Conservation (phyloP, 352 stramenopile species). For the Globisporangium viniferum region DNA sequence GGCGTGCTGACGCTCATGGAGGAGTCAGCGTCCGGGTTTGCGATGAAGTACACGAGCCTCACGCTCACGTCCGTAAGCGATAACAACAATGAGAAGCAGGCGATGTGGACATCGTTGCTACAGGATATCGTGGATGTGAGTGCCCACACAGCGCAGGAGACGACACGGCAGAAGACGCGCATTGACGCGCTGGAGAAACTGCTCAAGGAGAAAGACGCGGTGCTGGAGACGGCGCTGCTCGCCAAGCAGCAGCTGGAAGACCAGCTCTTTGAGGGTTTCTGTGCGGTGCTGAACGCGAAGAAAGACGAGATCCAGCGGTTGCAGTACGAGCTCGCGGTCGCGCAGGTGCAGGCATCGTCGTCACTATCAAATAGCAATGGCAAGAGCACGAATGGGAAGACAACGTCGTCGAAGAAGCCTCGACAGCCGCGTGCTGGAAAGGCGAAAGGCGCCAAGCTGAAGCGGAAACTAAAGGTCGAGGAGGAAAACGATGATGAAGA, state of each 20-base stretch:
- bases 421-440: conserved; percentile 6
- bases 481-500: conserved; percentile 18
- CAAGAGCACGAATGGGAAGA: neutral
- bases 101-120: conserved; percentile 28
- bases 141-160: conserved; percentile 7
- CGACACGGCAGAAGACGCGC: conserved; percentile 18
- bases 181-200: conserved; percentile 32
- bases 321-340: conserved; percentile 27
- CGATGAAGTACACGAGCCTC: conserved; percentile 55
- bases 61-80: conserved; percentile 17
- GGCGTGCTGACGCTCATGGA: conserved; percentile 51
- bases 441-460: conserved; percentile 33
- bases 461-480: conserved; percentile 13
- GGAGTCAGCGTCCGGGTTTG: conserved; percentile 22
- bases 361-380: neutral
- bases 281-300: conserved; percentile 52
- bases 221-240: conserved; percentile 37
- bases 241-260: conserved; percentile 48
- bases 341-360: neutral
- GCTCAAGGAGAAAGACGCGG: conserved; percentile 37
- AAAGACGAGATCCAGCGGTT: conserved; percentile 57
- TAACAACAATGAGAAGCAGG: conserved; percentile 6
- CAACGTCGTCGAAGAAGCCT: neutral
- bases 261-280: conserved; percentile 41
- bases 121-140: conserved; percentile 26